A percentile compares a stretch with the other conserved stretches of the same genome.
phyloP scores from a whole-genome alignment of 176 grass and related monocot species.

The Rhynchospora pubera region DNA sequence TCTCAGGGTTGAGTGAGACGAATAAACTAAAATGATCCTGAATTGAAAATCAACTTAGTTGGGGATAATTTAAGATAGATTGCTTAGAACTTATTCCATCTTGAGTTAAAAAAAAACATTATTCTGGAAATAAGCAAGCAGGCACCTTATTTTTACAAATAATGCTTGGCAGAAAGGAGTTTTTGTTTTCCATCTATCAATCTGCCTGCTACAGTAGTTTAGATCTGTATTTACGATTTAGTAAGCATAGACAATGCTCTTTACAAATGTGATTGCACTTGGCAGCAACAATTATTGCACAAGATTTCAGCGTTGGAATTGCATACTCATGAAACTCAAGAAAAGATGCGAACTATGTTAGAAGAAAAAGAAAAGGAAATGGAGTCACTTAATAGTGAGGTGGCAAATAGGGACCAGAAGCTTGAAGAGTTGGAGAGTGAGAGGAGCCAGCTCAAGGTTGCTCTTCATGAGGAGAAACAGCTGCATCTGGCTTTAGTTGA shows the following conservation, averaged over 20 bases:
- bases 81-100: no score
- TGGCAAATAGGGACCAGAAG: conserved; percentile 55
- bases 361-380: conserved; percentile 56
- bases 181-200: no score
- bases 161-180: no score
- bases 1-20: no score
- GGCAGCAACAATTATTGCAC: conserved; percentile 62
- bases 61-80: no score
- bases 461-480: conserved; percentile 76
- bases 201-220: no score
- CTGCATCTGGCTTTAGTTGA: conserved; percentile 48
- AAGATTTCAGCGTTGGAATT: conserved; percentile 67
- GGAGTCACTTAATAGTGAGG: conserved; percentile 59
- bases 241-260: not conserved
- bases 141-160: no score
- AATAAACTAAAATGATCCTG: no score
- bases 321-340: conserved; percentile 57
- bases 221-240: not conserved
- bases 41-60: no score
- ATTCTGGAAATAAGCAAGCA: no score
- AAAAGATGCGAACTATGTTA: conserved; percentile 40
- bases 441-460: conserved; percentile 38
- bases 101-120: no score
- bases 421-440: conserved; percentile 59
- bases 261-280: conserved; percentile 25